Conservation (phyloP, 2,329 filamentous ascomycete species). For the Aspergillus unguis region DNA sequence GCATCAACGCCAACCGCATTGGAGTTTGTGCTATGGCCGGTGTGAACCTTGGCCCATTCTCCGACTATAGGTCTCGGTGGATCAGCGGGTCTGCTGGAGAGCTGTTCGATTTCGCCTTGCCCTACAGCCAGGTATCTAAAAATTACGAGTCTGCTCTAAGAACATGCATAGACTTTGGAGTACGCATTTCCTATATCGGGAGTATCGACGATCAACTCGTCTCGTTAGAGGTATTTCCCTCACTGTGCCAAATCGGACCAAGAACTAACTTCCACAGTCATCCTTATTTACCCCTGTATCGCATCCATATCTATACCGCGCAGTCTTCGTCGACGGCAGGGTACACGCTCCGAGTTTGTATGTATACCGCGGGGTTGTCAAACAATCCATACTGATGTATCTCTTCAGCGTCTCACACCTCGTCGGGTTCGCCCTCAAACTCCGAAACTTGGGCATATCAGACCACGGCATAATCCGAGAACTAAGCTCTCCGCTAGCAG, state of each 20-base stretch:
- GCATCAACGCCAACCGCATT: slow-evolving; percentile 71
- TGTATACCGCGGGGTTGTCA: slow-evolving; percentile 21
- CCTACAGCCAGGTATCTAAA: slow-evolving; percentile 75
- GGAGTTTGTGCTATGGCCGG: slow-evolving; percentile 88
- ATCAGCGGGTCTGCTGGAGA: slow-evolving; percentile 90
- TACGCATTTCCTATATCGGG: slow-evolving; percentile 80
- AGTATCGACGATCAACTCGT: slow-evolving; percentile 97
- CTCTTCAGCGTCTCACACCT: slow-evolving; percentile 69
- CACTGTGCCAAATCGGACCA: background rate
- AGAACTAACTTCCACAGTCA: slow-evolving; percentile 49
- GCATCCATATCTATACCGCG: slow-evolving; percentile 90
- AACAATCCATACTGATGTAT: slow-evolving; percentile 11
- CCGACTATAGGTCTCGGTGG: slow-evolving; percentile 84
- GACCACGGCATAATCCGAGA: slow-evolving; percentile 94
- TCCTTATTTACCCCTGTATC: slow-evolving; percentile 80
- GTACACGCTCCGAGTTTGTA: slow-evolving; percentile 88
- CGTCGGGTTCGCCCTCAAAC: slow-evolving; percentile 86
- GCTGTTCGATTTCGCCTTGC: slow-evolving; percentile 87
- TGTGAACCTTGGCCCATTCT: slow-evolving; percentile 88
- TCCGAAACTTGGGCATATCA: slow-evolving; percentile 86
- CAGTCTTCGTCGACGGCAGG: slow-evolving; percentile 92
- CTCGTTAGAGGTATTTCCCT: slow-evolving; percentile 68
- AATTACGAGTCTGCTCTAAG: slow-evolving; percentile 75
- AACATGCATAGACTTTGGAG: slow-evolving; percentile 71
- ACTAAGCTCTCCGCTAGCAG: slow-evolving; percentile 80